These are phyloP conservation scores for Cinnamomum micranthum DNA, from an alignment of 164 flowering plant genomes.

Conservation along the genomic window DNA sequence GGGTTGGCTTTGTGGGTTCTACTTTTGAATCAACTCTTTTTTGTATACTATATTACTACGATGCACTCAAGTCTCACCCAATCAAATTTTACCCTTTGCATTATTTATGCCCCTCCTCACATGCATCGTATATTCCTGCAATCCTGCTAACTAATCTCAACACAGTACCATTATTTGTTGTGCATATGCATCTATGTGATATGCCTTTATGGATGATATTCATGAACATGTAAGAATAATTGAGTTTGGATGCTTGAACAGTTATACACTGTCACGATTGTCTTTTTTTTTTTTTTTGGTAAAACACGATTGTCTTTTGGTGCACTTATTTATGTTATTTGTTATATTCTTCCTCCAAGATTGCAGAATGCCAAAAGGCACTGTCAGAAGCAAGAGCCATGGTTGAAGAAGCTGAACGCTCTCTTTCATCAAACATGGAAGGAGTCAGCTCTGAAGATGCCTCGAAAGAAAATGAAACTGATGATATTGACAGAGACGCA, in stretches of 20 bases:
- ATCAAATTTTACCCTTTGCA: no score
- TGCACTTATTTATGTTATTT: constrained; percentile 1
- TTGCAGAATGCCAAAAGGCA: constrained; percentile 84
- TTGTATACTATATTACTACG: no score
- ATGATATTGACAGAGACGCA: constrained; percentile 35
- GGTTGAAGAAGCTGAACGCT: constrained; percentile 80
- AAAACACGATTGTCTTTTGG: not conserved
- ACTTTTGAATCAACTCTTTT: no score
- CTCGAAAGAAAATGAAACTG: constrained; percentile 13
- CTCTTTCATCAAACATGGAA: constrained; percentile 29
- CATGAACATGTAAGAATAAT: not conserved
- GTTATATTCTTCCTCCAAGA: constrained; percentile 34
- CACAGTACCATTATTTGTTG: not conserved
- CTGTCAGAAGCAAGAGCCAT: constrained; percentile 62
- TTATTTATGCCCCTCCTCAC: not conserved
- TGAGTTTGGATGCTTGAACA: no score
- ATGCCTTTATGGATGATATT: not conserved
- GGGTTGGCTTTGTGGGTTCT: no score
- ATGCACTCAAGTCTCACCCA: no score
- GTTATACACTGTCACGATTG: not conserved
- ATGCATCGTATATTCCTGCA: not conserved
- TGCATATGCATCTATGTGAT: not conserved
- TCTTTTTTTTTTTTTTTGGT: not conserved
- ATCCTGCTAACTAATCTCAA: not conserved
- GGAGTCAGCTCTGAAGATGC: constrained; percentile 16